Percentiles rank a stretch among this genome's conserved stretches.
These are phyloP conservation scores for Sugiyamaella valdiviana DNA, from an alignment of 805 yeast species.

Conservation along the genomic window DNA sequence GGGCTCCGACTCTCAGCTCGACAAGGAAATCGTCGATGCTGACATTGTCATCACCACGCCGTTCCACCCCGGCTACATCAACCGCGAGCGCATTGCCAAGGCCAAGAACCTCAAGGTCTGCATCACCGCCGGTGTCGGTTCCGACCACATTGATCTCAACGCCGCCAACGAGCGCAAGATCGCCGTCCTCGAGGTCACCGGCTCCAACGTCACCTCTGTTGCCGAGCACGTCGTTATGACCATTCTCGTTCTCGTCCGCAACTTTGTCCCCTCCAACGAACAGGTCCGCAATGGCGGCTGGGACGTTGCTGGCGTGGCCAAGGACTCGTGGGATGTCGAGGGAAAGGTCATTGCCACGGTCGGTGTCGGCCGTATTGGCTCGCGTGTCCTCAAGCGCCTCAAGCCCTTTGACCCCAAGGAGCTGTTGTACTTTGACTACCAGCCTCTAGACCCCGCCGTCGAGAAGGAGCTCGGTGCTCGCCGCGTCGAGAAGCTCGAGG, in stretches of 20 bases:
- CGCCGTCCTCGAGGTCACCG: conserved; percentile 74
- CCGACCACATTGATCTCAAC: conserved; percentile 70
- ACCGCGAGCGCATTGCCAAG: conserved; percentile 56
- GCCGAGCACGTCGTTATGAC: conserved; percentile 79
- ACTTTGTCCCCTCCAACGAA: conserved; percentile 73
- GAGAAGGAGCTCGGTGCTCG: conserved; percentile 54
- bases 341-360: conserved; percentile 73
- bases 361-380: conserved; percentile 79
- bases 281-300: conserved; percentile 56
- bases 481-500: conserved; percentile 55
- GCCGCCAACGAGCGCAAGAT: conserved; percentile 60
- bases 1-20: conserved; percentile 51
- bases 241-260: conserved; percentile 62
- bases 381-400: conserved; percentile 64
- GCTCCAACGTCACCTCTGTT: conserved; percentile 72
- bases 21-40: conserved; percentile 61
- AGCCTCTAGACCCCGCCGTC: conserved; percentile 53
- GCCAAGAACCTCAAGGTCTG: conserved; percentile 64
- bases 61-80: conserved; percentile 74
- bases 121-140: conserved; percentile 80
- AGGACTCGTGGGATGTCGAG: conserved; percentile 68
- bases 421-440: conserved; percentile 69
- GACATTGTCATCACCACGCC: conserved; percentile 78
- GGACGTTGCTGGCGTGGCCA: conserved; percentile 74
- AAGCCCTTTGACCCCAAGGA: conserved; percentile 70